Conservation (phyloP, 495 filamentous ascomycete genomes). For the Echria macrotheca region DNA sequence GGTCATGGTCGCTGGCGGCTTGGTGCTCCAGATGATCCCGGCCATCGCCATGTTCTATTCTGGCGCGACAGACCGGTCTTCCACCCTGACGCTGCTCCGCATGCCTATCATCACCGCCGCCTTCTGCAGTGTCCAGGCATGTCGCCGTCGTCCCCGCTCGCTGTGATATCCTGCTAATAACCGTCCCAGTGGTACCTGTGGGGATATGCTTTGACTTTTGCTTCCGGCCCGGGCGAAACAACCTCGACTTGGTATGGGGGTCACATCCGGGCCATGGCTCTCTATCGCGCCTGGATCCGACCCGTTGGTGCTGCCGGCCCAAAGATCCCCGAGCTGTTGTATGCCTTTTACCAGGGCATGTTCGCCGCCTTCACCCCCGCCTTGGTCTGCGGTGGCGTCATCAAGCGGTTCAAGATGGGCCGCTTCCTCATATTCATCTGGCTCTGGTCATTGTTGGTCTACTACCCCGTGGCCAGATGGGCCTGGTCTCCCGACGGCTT, state of each 20-base stretch:
- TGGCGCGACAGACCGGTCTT: neutral
- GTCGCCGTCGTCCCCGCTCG: neutral
- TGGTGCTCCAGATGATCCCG: slow-evolving; percentile 1
- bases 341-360: slow-evolving; percentile 3
- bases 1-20: neutral
- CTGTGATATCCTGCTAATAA: neutral
- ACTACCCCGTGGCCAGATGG: slow-evolving; percentile 3
- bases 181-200: slow-evolving; percentile 2
- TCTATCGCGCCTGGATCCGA: neutral
- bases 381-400: slow-evolving; percentile 1
- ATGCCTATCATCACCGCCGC: slow-evolving; percentile 1
- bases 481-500: neutral
- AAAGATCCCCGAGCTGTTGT: slow-evolving; percentile 1
- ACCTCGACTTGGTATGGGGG: slow-evolving; percentile 4
- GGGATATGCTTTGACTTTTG: slow-evolving; percentile 2
- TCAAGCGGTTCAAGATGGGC: slow-evolving; percentile 2
- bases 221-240: neutral
- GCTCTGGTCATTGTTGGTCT: slow-evolving; percentile 2
- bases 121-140: neutral
- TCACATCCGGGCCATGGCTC: neutral
- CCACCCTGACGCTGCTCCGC: neutral
- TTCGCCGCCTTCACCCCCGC: slow-evolving; percentile 1
- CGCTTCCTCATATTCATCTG: neutral
- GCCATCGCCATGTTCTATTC: slow-evolving; percentile 3
- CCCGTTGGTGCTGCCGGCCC: neutral